Conservation (phyloP, 768 basidiomycete species). For the Tephrocybe sp. region DNA sequence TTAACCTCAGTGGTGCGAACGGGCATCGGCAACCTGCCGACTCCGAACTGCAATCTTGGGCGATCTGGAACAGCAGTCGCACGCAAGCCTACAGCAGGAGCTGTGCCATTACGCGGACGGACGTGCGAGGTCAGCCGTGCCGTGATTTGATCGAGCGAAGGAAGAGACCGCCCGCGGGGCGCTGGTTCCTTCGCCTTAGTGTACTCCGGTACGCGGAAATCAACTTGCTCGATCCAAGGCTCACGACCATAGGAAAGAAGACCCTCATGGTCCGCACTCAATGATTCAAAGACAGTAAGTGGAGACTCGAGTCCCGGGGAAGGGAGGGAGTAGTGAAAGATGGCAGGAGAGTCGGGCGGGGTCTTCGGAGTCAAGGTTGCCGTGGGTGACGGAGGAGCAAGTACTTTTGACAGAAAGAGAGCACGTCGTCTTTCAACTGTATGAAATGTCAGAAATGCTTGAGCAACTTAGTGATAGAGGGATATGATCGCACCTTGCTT, state of each 20-base stretch:
- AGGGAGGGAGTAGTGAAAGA: conserved; percentile 67
- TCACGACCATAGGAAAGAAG: conserved; percentile 24
- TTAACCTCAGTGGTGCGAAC: conserved; percentile 30
- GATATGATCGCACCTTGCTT: conserved; percentile 57
- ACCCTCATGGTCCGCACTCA: conserved; percentile 32
- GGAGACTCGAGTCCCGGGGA: conserved; percentile 68
- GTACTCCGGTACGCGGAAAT: conserved; percentile 44
- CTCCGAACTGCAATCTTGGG: conserved; percentile 27
- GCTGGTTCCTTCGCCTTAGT: conserved; percentile 17
- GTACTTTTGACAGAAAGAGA: conserved; percentile 70
- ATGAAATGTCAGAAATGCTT: conserved; percentile 3
- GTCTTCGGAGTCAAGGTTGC: conserved; percentile 58
- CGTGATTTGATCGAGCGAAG: conserved; percentile 77
- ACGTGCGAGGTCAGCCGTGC: conserved; percentile 51
- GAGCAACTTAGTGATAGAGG: not conserved
- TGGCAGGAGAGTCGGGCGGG: conserved; percentile 66
- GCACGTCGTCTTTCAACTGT: conserved; percentile 76
- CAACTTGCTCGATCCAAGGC: conserved; percentile 67
- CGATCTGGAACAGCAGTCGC: conserved; percentile 29
- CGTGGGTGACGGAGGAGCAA: conserved; percentile 61
- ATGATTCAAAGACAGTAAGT: conserved; percentile 51
- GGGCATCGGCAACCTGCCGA: conserved; percentile 44
- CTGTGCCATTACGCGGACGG: conserved; percentile 19
- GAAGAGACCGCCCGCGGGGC: conserved; percentile 31
- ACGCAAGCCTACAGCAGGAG: conserved; percentile 22